Conservation (phyloP, 1,139 yeast species). For the Suhomyces terraborum region DNA sequence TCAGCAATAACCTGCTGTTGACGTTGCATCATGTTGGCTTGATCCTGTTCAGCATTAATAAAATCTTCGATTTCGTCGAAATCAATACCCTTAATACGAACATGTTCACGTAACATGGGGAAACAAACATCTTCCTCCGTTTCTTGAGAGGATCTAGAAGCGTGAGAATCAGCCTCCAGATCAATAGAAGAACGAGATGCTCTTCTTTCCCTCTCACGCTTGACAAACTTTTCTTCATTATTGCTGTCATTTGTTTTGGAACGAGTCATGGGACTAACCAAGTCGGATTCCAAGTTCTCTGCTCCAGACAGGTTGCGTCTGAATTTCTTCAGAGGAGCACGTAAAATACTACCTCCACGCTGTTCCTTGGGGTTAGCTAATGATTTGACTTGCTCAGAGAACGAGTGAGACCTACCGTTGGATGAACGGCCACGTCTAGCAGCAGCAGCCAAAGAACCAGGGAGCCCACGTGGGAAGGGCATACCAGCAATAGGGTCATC, state of each 20-base stretch:
- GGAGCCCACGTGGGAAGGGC: conserved; percentile 18
- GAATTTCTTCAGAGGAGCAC: conserved; percentile 14
- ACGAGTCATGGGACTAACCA: conserved; percentile 36
- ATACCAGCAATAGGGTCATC: conserved; percentile 22
- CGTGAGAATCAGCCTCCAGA: conserved; percentile 70
- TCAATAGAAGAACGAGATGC: conserved; percentile 47
- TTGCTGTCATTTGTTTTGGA: conserved; percentile 38
- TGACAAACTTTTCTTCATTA: conserved; percentile 17
- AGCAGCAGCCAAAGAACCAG: conserved; percentile 21
- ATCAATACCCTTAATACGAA: conserved; percentile 71
- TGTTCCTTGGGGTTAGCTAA: conserved; percentile 15
- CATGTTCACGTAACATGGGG: conserved; percentile 80
- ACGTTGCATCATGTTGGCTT: conserved; percentile 26
- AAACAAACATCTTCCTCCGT: conserved; percentile 98
- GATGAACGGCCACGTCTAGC: conserved; percentile 24
- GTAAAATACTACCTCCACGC: conserved; percentile 10
- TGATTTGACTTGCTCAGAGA: conserved; percentile 22
- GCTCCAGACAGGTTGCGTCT: conserved; percentile 21
- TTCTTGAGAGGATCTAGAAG: conserved; percentile 73
- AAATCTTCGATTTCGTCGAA: conserved; percentile 79
- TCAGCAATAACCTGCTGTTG: conserved; percentile 38
- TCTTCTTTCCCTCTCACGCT: conserved; percentile 21
- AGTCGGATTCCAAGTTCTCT: conserved; percentile 23
- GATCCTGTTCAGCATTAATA: conserved; percentile 53
- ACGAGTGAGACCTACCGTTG: conserved; percentile 36